Base-by-base conservation (phyloP, 2,329 filamentous ascomycete species). In the Xylaria sp. region DNA sequence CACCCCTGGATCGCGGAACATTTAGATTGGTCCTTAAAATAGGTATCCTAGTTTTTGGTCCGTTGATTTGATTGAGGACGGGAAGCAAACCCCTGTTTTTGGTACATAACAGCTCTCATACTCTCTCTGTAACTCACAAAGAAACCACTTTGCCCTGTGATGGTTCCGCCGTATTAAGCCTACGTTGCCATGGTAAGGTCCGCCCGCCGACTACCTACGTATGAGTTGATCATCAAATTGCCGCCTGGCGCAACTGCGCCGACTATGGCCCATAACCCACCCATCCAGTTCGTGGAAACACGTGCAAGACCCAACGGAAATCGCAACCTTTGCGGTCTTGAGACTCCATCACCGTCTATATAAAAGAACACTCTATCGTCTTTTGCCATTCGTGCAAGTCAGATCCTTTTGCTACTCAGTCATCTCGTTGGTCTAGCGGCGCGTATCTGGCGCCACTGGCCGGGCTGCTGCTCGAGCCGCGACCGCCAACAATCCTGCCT, bases 401-500 rank as follows among this genome's bases (percentile, higher is more conserved):
- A 64, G 61, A 57, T 56, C 49, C 59, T 58, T 62, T 39, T 55
- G 59, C 61, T 54, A 63, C 58, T 67, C 60, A 76, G 34, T 78
- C 76, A 18, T 76, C 76, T 49, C 70, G 67, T 57, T 79, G 76
- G 39, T 72, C 75, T 54, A 79, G 64, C 9, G 74, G 74, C 52
- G 73, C 73, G 64, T 79, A 79, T 63, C 73, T 70, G 19, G 69
- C 72, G 44, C 70, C 67, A 48, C 69, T 66, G 13, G 72, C 71
- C 35, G 72, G 71, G 47, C 70, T 72, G 47, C 72, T 71, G 19
- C 68, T 68, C 0, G 70, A 65, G 30, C 69, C 68, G n/a, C 75
- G 68, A n/a, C 73, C 67, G 57, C 76, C 74, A 18, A 77, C 71
- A 52, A 79, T 70, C 19, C 75, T 72, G 7, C 71, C 75, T 8